These are phyloP conservation scores for Volvox reticuliferus DNA, from an alignment of 139 green algal genomes.

Conservation along the genomic window DNA sequence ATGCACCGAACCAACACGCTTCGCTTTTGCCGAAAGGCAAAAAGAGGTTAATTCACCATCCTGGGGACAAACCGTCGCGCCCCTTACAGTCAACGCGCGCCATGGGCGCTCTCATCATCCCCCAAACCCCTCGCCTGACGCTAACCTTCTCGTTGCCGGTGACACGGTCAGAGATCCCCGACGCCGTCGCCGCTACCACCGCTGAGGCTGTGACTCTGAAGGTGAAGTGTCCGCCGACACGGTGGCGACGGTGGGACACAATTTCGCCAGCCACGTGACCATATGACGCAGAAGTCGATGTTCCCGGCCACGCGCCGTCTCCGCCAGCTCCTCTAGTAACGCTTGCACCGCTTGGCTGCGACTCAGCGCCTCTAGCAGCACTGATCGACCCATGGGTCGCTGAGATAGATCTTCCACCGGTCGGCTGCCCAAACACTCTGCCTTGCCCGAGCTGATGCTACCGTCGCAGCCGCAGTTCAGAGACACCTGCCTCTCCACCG, in stretches of 20 bases:
- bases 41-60: too few species aligned
- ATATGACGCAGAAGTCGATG: slow-evolving; percentile 19
- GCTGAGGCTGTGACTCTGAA: too few species aligned
- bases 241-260: not conserved
- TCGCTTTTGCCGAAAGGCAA: too few species aligned
- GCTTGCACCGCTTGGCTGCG: not conserved
- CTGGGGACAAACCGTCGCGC: too few species aligned
- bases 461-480: not conserved
- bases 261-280: slow-evolving; percentile 33
- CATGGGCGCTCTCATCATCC: too few species aligned
- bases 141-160: too few species aligned
- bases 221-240: too few species aligned
- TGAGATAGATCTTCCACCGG: not conserved
- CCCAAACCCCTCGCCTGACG: too few species aligned
- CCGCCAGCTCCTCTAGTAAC: slow-evolving; percentile 9
- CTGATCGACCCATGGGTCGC: not conserved
- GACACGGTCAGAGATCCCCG: too few species aligned
- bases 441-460: not conserved
- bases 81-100: too few species aligned
- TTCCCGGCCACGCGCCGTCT: slow-evolving; percentile 1
- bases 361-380: slow-evolving; percentile 22
- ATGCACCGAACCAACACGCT: too few species aligned
- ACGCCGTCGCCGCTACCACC: too few species aligned
- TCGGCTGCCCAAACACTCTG: not conserved
- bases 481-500: not conserved